These are phyloP conservation scores for Sporothrix brunneoviolacea DNA, from an alignment of 2,329 filamentous ascomycete species.

Conservation along the genomic window DNA sequence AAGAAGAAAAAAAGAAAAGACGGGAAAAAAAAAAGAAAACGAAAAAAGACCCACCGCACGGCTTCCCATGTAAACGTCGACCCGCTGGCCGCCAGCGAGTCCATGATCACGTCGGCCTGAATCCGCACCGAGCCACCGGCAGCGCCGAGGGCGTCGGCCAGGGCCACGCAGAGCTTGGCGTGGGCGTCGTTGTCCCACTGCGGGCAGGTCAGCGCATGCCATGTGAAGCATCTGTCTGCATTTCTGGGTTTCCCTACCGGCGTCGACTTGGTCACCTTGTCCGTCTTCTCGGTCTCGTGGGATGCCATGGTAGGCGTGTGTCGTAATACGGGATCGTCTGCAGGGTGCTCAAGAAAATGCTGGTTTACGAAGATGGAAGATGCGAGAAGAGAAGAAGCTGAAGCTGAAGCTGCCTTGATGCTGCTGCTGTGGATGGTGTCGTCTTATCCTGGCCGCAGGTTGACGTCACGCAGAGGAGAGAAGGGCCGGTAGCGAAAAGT, in stretches of 20 bases:
- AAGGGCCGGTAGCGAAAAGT: too few species aligned
- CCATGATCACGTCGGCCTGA: constrained; percentile 26
- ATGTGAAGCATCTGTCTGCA: too few species aligned
- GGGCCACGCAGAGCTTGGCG: constrained; percentile 17
- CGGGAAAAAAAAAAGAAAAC: constrained; percentile 5
- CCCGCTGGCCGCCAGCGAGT: constrained; percentile 25
- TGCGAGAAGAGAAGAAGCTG: too few species aligned
- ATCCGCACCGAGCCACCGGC: constrained; percentile 16
- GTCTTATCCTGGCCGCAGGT: too few species aligned
- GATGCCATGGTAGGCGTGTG: neutral
- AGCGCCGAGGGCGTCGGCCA: constrained; percentile 16
- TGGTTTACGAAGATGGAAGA: too few species aligned
- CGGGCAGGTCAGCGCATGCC: too few species aligned
- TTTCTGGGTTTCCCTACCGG: too few species aligned
- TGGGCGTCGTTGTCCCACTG: constrained; percentile 23
- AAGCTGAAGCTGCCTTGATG: too few species aligned
- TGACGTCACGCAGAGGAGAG: too few species aligned
- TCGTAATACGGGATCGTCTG: neutral
- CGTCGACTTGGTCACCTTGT: too few species aligned
- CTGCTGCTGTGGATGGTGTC: too few species aligned
- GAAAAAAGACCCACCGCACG: constrained; percentile 34
- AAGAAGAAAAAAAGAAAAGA: constrained; percentile 3
- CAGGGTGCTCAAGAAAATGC: too few species aligned
- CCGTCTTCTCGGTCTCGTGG: constrained; percentile 2
- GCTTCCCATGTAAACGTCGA: constrained; percentile 36